Evolutionary conservation across 1,139 yeast species (phyloP), one percentile per base, ranked within the genome.

Genomic region (Sugiyamaella castrensis): DNA sequence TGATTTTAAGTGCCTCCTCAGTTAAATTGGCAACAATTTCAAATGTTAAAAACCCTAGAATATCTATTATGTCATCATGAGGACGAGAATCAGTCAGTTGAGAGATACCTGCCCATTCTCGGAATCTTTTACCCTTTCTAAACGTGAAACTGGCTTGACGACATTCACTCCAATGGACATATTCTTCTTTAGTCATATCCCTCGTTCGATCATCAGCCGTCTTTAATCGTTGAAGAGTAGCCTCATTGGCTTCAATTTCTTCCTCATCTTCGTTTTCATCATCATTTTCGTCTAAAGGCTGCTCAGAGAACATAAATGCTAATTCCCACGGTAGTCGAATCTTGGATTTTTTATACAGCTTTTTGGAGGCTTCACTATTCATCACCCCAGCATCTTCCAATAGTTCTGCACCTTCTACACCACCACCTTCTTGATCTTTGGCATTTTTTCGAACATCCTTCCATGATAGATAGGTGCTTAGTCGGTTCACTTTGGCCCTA

Each of bases 111-210:
- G 96, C 94, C 98, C 98, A 92, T 64, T 92, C 99, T 62, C 95
- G 78, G 64, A 92, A 92, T 62, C 97, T 74, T 65, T 91, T 88
- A 13, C 87, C 87, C 66, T 94, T 92, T 60, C 98, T 76, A 62
- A 89, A 92, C 0, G 98, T 94, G 65, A 92, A 94, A 50, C 95
- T 84, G 1, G 98, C 98, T 66, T 92, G 98, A 57, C 99, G 80
- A 70, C 98, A 92, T 65, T 92, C 99, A 11, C 96, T 86, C 97
- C 98, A 92, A 66, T 94, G 98, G 13, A 91, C 98, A 61, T 92
- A 92, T 65, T 92, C 98, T 62, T 92, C 97, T 60, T 84, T 82
- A 0, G 98, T 92, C 99, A 92, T 94, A 57, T 85, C 80, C 57
- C 76, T 80, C 0, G 99, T 92, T 57, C 98, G 75, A 52, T 92